Evolutionary conservation across 129 eudicot genomes (phyloP).

Genomic region (Flaveria brownii): DNA sequence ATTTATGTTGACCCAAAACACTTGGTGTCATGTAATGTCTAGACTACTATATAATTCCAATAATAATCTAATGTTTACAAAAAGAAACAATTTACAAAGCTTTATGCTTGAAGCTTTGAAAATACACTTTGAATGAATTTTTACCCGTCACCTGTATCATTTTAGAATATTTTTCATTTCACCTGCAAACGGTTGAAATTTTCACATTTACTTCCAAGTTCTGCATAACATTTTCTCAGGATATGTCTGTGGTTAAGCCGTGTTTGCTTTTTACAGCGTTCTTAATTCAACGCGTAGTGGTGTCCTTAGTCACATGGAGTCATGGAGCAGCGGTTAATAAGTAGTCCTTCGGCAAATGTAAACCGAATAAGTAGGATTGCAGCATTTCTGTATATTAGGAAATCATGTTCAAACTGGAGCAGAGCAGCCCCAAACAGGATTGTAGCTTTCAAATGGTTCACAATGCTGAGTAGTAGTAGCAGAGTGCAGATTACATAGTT

Average conservation of each 20-base stretch:
- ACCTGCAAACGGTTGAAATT: not conserved
- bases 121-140: not conserved
- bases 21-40: not conserved
- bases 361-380: constrained; percentile 24
- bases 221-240: not conserved
- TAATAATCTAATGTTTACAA: too few species aligned
- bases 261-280: constrained; percentile 26
- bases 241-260: not conserved
- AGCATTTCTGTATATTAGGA: constrained; percentile 16
- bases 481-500: constrained; percentile 22
- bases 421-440: constrained; percentile 8
- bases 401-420: constrained; percentile 15
- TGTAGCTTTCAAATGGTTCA: constrained; percentile 17
- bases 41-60: too few species aligned
- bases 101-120: too few species aligned
- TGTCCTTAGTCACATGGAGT: not conserved
- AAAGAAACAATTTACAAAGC: too few species aligned
- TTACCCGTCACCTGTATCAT: not conserved
- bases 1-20: not conserved
- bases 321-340: not conserved
- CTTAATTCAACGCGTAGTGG: not conserved
- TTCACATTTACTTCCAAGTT: not conserved
- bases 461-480: constrained; percentile 16
- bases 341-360: constrained; percentile 28
- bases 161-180: not conserved